Conservation (phyloP, 768 basidiomycete species). For the Agrocybe pediades region DNA sequence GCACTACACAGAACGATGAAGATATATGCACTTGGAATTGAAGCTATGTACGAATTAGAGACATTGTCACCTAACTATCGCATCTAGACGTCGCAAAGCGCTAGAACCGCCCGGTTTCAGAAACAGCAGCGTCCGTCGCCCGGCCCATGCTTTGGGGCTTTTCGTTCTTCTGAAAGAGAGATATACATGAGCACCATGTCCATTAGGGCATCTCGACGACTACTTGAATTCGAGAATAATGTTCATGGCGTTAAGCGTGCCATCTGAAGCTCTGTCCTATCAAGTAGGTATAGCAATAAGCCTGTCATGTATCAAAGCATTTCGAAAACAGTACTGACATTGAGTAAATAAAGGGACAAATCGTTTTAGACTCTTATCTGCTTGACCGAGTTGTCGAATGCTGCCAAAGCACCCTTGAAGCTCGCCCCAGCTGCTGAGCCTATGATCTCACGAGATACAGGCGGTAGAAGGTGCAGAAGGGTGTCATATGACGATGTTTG, state of each 20-base stretch:
- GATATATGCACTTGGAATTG: too few species aligned
- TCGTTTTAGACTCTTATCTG: conserved; percentile 70
- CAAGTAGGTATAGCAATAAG: conserved; percentile 70
- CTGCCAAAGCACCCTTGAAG: conserved; percentile 72
- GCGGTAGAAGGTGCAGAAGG: conserved; percentile 58
- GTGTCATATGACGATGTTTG: conserved; percentile 61
- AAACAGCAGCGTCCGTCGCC: conserved; percentile 60
- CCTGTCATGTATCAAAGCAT: conserved; percentile 81
- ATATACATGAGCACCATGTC: conserved; percentile 66
- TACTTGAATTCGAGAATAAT: conserved; percentile 89
- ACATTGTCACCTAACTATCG: too few species aligned
- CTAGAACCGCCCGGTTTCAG: conserved; percentile 74
- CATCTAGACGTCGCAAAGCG: conserved; percentile 33
- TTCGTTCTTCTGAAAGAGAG: conserved; percentile 33
- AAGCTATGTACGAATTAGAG: too few species aligned
- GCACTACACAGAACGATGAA: too few species aligned
- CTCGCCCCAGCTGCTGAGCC: conserved; percentile 46
- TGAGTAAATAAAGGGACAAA: conserved; percentile 77
- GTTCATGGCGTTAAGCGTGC: conserved; percentile 69
- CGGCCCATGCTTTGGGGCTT: conserved; percentile 56
- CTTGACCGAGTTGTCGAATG: conserved; percentile 80
- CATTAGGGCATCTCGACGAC: too few species aligned
- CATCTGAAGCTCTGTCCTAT: conserved; percentile 52
- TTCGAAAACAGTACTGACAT: conserved; percentile 73
- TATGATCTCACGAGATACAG: conserved; percentile 46